Evolutionary conservation across 805 yeast genomes (phyloP).

Genomic region (Metschnikowia reukaufii): DNA sequence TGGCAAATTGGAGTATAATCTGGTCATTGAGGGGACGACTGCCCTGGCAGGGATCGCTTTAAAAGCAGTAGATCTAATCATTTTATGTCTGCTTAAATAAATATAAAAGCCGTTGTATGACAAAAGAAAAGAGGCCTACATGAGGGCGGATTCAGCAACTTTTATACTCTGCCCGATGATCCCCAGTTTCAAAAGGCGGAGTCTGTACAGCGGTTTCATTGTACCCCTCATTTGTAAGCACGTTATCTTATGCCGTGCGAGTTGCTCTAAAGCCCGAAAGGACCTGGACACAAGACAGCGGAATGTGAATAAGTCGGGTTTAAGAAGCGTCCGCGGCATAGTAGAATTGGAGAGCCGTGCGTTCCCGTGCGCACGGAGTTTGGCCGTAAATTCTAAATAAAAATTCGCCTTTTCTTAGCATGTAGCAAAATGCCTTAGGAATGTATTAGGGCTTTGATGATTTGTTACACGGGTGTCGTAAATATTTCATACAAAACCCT

Average conservation of each 20-base stretch:
- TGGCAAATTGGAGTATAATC: conserved; percentile 30
- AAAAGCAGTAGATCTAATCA: conserved; percentile 7
- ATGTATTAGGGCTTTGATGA: no score
- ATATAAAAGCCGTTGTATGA: not conserved
- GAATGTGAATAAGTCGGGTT: conserved; percentile 2
- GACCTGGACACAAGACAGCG: conserved; percentile 2
- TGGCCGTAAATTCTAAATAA: not conserved
- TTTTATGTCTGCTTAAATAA: not conserved
- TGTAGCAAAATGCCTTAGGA: no score
- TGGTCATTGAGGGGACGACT: conserved; percentile 4
- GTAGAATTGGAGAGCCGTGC: not conserved
- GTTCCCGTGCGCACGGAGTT: not conserved
- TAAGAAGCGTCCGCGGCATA: not conserved
- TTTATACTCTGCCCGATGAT: not conserved
- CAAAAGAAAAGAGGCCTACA: not conserved
- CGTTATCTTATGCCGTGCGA: conserved; percentile 2
- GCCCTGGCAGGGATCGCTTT: conserved; percentile 7
- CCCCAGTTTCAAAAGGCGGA: not conserved
- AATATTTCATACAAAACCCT: no score
- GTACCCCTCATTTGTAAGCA: conserved; percentile 8
- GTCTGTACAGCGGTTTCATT: not conserved
- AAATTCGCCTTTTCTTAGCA: not conserved
- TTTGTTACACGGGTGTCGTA: no score
- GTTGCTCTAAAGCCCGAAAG: conserved; percentile 8
- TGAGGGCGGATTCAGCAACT: not conserved